Conservation (phyloP, 1,284 basidiomycete species). For the Apiotrichum porosum region DNA sequence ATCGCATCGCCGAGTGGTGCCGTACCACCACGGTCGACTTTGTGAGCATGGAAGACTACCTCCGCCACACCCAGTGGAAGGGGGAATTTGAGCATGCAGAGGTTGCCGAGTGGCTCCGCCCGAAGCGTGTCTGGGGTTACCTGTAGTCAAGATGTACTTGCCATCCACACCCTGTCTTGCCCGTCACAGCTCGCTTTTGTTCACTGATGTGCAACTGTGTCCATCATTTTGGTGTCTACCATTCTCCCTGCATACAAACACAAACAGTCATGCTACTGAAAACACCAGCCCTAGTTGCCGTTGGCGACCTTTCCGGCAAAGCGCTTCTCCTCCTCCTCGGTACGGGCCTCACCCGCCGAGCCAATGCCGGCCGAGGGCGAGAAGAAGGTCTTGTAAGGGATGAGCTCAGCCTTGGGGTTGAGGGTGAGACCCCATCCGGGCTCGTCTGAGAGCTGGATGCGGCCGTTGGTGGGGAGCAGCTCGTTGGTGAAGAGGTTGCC, state of each 20-base stretch:
- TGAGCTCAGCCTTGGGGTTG: slow-evolving; percentile 51
- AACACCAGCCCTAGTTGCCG: too few relatives aligned
- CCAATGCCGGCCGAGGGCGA: slow-evolving; percentile 31
- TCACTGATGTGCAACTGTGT: too few relatives aligned
- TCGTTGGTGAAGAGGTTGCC: slow-evolving; percentile 56
- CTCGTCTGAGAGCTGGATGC: slow-evolving; percentile 49
- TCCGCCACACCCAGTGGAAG: background rate
- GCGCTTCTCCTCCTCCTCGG: slow-evolving; percentile 12
- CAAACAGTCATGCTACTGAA: too few relatives aligned
- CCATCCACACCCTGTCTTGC: too few relatives aligned
- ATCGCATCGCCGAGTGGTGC: background rate
- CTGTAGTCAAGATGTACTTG: too few relatives aligned
- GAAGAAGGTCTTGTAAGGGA: slow-evolving; percentile 46
- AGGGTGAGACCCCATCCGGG: slow-evolving; percentile 55
- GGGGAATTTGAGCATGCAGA: background rate
- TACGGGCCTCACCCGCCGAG: slow-evolving; percentile 25
- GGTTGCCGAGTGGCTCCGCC: background rate
- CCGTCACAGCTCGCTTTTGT: too few relatives aligned
- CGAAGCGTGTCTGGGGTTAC: too few relatives aligned
- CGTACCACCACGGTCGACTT: background rate
- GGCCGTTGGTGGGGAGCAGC: slow-evolving; percentile 52
- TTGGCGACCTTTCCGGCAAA: slow-evolving; percentile 8
- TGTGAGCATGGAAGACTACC: slow-evolving; percentile 1
- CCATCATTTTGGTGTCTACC: too few relatives aligned
- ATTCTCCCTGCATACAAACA: too few relatives aligned